phyloP scores from a whole-genome alignment of 163 green algal genomes.

The Scenedesmus sp. region DNA sequence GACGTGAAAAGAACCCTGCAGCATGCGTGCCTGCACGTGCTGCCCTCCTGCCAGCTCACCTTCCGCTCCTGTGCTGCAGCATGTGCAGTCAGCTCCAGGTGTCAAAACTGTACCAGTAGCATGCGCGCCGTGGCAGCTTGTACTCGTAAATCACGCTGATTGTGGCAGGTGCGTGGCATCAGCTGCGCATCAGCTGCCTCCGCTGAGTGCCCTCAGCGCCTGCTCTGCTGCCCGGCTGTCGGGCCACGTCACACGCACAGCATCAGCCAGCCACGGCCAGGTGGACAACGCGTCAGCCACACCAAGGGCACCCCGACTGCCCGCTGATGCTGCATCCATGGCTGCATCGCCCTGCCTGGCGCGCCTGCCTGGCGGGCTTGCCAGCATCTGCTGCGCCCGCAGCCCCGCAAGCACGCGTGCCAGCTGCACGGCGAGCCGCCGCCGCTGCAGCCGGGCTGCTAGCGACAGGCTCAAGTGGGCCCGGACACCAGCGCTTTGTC shows the following conservation, averaged over 20 bases:
- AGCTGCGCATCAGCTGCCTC: neutral
- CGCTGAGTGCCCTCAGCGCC: slow-evolving; percentile 5
- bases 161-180: neutral
- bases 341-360: neutral
- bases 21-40: neutral
- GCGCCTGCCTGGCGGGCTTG: neutral
- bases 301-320: neutral
- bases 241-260: slow-evolving; percentile 20
- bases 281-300: neutral
- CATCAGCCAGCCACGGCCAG: slow-evolving; percentile 39
- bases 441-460: slow-evolving; percentile 18
- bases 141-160: neutral
- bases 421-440: neutral
- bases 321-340: neutral
- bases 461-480: neutral
- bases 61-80: neutral
- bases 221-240: slow-evolving; percentile 11
- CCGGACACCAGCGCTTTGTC: neutral
- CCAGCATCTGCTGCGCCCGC: slow-evolving; percentile 45
- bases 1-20: neutral
- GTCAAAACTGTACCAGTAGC: too few relatives aligned
- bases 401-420: slow-evolving; percentile 26
- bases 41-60: neutral
- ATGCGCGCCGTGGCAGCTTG: neutral
- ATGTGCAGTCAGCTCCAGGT: neutral